These are phyloP conservation scores for Arachnomyces sp. DNA, from an alignment of 2,329 filamentous ascomycete genomes.

Conservation along the genomic window DNA sequence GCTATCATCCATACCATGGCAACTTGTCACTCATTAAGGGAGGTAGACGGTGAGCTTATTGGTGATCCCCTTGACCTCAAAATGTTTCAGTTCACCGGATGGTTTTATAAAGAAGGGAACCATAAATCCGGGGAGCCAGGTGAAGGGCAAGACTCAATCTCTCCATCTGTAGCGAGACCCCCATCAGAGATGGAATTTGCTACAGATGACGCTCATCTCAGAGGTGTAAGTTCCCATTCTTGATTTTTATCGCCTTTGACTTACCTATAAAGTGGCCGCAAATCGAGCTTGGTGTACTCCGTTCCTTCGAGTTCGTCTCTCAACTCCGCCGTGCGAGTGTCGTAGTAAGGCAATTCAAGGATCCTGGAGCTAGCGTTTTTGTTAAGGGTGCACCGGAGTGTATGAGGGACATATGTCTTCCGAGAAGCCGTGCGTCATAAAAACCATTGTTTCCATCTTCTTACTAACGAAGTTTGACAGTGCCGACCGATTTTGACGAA, in stretches of 20 bases:
- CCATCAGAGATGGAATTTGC: constrained; percentile 52
- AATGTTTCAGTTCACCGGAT: constrained; percentile 96
- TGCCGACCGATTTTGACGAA: constrained; percentile 85
- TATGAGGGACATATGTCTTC: constrained; percentile 84
- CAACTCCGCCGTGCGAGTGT: constrained; percentile 89
- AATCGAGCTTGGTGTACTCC: constrained; percentile 83
- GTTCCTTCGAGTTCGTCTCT: constrained; percentile 90
- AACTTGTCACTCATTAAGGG: constrained; percentile 85
- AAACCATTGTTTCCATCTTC: background rate
- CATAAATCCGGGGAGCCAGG: constrained; percentile 57
- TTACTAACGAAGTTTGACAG: constrained; percentile 31
- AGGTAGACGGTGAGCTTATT: constrained; percentile 79
- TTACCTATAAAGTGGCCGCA: constrained; percentile 24
- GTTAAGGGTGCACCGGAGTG: constrained; percentile 96
- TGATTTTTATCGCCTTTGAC: background rate
- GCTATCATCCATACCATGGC: constrained; percentile 90
- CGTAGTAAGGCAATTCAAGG: constrained; percentile 79
- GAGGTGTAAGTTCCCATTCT: constrained; percentile 9
- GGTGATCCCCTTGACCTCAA: constrained; percentile 93
- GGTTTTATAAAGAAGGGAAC: constrained; percentile 84
- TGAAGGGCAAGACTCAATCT: constrained; percentile 65
- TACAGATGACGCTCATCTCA: constrained; percentile 37
- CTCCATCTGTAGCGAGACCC: constrained; percentile 79
- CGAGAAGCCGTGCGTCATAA: constrained; percentile 61
- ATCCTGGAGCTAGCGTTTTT: constrained; percentile 76